A percentile compares a stretch with the other conserved stretches of the same genome.
These are phyloP conservation scores for Bipolaris victoriae DNA, from an alignment of 2,329 filamentous ascomycete species.

Conservation along the genomic window DNA sequence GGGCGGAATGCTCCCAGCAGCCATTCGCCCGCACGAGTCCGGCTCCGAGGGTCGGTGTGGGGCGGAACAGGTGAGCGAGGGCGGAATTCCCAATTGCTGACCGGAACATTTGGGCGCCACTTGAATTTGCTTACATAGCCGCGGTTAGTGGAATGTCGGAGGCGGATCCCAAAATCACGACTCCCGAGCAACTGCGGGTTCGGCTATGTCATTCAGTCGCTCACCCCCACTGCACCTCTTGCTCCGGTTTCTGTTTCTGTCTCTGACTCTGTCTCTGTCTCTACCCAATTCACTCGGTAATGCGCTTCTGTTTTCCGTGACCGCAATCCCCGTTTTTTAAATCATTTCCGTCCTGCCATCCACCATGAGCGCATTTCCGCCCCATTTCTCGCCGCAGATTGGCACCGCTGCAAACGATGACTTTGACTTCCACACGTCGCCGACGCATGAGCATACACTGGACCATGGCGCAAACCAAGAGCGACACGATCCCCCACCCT, in stretches of 20 bases:
- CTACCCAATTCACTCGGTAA: neutral
- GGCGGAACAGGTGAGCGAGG: neutral
- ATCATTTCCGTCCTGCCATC: too few species aligned
- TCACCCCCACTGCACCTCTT: conserved; percentile 13
- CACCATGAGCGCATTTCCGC: conserved; percentile 60
- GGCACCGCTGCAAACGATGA: conserved; percentile 50
- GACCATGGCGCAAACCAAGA: conserved; percentile 10
- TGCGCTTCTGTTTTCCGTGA: neutral
- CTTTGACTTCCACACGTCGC: conserved; percentile 40
- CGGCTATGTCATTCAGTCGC: conserved; percentile 21
- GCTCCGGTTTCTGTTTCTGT: neutral
- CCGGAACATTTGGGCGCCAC: conserved; percentile 9
- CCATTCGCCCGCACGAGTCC: neutral
- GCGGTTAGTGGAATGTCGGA: conserved; percentile 21
- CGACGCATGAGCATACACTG: conserved; percentile 27
- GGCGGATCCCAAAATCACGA: conserved; percentile 22
- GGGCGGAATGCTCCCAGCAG: neutral
- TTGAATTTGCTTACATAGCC: conserved; percentile 10
- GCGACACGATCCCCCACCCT: conserved; percentile 44
- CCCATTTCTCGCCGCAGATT: conserved; percentile 61
- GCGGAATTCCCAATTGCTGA: conserved; percentile 28
- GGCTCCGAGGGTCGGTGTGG: neutral
- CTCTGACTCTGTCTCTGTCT: neutral
- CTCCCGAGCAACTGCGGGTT: conserved; percentile 12
- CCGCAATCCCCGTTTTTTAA: neutral